Base-by-base conservation (phyloP, 164 flowering plant species). In the Stephania yunnanensis region DNA sequence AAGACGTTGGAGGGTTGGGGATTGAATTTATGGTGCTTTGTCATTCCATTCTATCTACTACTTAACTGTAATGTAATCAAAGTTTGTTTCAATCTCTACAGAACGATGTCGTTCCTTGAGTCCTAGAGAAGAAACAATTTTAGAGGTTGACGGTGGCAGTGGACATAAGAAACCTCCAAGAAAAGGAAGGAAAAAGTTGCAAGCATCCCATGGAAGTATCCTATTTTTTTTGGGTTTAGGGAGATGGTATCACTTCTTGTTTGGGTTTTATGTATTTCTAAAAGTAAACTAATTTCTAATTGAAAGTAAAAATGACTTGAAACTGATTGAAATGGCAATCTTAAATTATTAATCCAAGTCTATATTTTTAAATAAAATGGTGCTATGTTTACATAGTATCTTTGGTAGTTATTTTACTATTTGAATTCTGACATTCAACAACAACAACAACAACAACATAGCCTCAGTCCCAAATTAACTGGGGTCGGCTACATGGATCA, bases 151-250 rank as follows among this genome's bases (percentile, higher is more conserved):
- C 78, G 86, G 87, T 75, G 83, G 85, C 74, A 74, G 77, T 9
- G 85, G 87, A 70, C 87, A 78, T 53, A 89, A 85, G 79, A 92
- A 88, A 81, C 88, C 89, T 78, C 89, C 91, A 46, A 80, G 89
- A 78, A 92, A 89, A 81, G 92, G 87, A 81, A 83, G 86, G 80
- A 91, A 86, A 79, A 91, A 89, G 84, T 75, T 81, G 42, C 78
- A 78, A 75, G 77, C 82, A 71, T 55, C 81, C 68, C 72, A 82
- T 79, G 76, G 82, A 68, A 86, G 97, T 89, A 91, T 89, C 91
- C 89, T 86, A 20, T 74, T 68, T 7, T 46, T 31, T 72, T 42
- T n/a, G 25, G 71, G n/a, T 42, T 42, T 69, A 2, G 9, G 22
- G 22, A 12, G 6, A 29, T 29, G 6, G 70, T 0, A 67, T 30